Base-by-base conservation (phyloP, 306 rosid genomes). In the Dryas alaskensis region DNA sequence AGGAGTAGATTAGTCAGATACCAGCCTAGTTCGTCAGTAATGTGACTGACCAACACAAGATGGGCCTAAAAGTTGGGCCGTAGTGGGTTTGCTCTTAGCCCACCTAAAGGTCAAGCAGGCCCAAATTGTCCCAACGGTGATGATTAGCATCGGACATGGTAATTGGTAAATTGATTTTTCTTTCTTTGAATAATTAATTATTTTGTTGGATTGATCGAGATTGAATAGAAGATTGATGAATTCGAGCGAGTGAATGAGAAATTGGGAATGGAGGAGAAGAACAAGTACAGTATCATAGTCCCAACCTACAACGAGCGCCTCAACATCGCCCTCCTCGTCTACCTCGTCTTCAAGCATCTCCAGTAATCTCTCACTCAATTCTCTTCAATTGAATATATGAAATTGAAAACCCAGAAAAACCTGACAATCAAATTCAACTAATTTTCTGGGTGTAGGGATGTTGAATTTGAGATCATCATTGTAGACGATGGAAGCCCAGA, bases 401-500 rank as follows among this genome's bases (percentile, higher is more conserved):
- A 43, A 25, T 43, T 42, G 17, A 53, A 39, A 53, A 6, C 53
- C 13, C 50, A 10, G 74, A 2, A 57, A 55, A 71, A 58, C 6
- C 19, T 22, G 9, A 11, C 54, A 49, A 17, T 8, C 11, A 43
- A 11, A 19, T 47, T 8, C 11, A 43, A 11, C 13, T 47, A 3
- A 6, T 40, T 14, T 72, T 14, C 0, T 7, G 75, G 65, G 67
- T 58, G 62, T 62, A 89, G 98, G 92, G 92, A 87, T 61, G 90
- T 76, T 54, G 93, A 94, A 79, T 89, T 94, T 76, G 99, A 94
- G 86, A 83, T 94, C 42, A 88, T 94, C 69, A 73, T 94, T 6
- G 99, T 92, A 39, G 99, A 92, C 53, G 99, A 94, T 76, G 99
- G 99, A 77, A 92, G 97, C 78, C 99, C 99, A 13, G 99, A 94